Evolutionary conservation across 306 rosid genomes (phyloP).

Genomic region (Sesbania bispinosa): DNA sequence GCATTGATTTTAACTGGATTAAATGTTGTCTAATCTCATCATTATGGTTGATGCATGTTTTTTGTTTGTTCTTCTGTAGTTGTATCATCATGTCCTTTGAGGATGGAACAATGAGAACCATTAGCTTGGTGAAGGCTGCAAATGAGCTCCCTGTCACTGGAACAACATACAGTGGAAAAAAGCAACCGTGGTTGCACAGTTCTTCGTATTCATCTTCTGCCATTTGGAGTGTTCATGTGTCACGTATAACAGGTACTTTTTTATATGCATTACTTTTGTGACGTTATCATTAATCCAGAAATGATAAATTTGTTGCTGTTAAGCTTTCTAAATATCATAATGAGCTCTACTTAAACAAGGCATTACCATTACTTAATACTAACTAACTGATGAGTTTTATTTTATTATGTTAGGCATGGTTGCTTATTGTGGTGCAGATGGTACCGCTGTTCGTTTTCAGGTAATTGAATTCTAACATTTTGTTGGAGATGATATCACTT

Average conservation of each 20-base stretch:
- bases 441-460: constrained; percentile 72
- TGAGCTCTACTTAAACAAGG: not conserved
- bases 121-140: constrained; percentile 77
- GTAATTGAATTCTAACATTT: constrained; percentile 43
- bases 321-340: constrained; percentile 6
- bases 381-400: too few species aligned
- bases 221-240: constrained; percentile 84
- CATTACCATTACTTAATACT: not conserved
- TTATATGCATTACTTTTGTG: constrained; percentile 4
- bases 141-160: constrained; percentile 75
- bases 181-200: constrained; percentile 66
- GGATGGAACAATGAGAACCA: constrained; percentile 81
- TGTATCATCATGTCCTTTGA: constrained; percentile 80
- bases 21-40: constrained; percentile 18
- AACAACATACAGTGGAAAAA: constrained; percentile 53
- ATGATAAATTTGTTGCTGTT: not conserved
- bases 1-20: not conserved
- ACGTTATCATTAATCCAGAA: not conserved
- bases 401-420: constrained; percentile 70
- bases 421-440: constrained; percentile 86
- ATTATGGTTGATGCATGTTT: constrained; percentile 9
- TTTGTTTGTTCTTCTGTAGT: constrained; percentile 44
- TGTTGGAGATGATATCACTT: constrained; percentile 17
- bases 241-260: constrained; percentile 65
- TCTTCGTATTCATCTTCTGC: constrained; percentile 55